Evolutionary conservation across 1,284 basidiomycete species (phyloP).

Genomic region (Ceratobasidium sp.): DNA sequence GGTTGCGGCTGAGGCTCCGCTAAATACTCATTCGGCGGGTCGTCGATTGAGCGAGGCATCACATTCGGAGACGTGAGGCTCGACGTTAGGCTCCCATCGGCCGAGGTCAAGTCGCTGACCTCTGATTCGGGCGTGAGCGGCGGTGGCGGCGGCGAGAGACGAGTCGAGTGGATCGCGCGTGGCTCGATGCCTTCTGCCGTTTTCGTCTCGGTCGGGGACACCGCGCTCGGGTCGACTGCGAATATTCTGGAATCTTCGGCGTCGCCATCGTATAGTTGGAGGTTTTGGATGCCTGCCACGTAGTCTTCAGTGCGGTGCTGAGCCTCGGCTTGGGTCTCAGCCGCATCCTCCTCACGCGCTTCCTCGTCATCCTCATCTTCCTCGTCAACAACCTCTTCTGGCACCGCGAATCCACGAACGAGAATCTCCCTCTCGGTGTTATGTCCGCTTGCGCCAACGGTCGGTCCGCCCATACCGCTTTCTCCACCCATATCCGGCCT

Average conservation of each 20-base stretch:
- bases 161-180: constrained; percentile 18
- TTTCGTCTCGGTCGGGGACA: not conserved
- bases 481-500: not conserved
- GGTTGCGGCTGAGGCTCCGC: too few species aligned
- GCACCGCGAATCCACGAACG: constrained; percentile 39
- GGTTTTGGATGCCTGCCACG: constrained; percentile 32
- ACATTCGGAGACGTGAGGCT: not conserved
- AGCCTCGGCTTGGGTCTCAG: constrained; percentile 18
- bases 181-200: constrained; percentile 7
- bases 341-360: not conserved
- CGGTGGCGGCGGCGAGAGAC: constrained; percentile 20
- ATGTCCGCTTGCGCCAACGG: constrained; percentile 32
- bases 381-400: constrained; percentile 24
- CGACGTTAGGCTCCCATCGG: constrained; percentile 9
- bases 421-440: constrained; percentile 40
- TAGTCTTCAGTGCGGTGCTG: constrained; percentile 38
- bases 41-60: not conserved
- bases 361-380: constrained; percentile 5
- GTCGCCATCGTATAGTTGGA: constrained; percentile 7
- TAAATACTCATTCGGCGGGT: too few species aligned
- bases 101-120: constrained; percentile 2
- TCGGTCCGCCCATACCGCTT: constrained; percentile 20
- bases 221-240: constrained; percentile 26
- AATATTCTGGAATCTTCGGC: not conserved
- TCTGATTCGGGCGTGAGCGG: constrained; percentile 22